Evolutionary conservation across 345 rosid species (phyloP).

Genomic region (Draba incana): DNA sequence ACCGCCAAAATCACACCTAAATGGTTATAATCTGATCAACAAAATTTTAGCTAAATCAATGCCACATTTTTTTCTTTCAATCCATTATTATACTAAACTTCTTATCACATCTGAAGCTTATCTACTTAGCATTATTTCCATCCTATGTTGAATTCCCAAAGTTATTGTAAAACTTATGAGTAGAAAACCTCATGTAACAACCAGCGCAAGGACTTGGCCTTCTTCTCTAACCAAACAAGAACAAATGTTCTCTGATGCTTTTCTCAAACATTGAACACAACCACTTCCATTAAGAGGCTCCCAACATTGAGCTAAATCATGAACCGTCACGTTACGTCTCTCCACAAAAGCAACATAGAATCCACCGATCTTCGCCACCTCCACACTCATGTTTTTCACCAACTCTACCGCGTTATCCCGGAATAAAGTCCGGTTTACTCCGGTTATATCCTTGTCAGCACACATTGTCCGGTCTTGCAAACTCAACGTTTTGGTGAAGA

Average conservation of each 20-base stretch:
- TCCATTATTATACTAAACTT: neutral
- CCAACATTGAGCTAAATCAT: constrained; percentile 93
- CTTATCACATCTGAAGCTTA: neutral
- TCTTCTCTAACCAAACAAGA: too few species aligned
- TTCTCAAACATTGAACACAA: constrained; percentile 57
- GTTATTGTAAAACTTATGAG: constrained; percentile 16
- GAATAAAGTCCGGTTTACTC: constrained; percentile 55
- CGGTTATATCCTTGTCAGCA: constrained; percentile 46
- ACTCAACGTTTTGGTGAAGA: constrained; percentile 64
- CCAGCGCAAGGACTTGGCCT: too few species aligned
- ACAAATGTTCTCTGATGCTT: constrained; percentile 47
- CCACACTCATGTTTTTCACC: too few species aligned
- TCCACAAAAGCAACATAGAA: constrained; percentile 63
- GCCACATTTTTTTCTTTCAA: neutral
- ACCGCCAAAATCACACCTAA: constrained; percentile 58
- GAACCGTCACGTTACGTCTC: constrained; percentile 60
- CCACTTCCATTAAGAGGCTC: constrained; percentile 52
- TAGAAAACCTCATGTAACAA: too few species aligned
- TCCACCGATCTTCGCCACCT: constrained; percentile 45
- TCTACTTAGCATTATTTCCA: constrained; percentile 47
- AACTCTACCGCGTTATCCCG: too few species aligned
- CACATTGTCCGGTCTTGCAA: constrained; percentile 51
- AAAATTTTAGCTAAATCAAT: constrained; percentile 9
- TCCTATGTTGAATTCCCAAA: constrained; percentile 44
- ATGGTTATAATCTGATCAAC: constrained; percentile 48